phyloP scores from a whole-genome alignment of 805 yeast species.

The Sungouiella blattae region DNA sequence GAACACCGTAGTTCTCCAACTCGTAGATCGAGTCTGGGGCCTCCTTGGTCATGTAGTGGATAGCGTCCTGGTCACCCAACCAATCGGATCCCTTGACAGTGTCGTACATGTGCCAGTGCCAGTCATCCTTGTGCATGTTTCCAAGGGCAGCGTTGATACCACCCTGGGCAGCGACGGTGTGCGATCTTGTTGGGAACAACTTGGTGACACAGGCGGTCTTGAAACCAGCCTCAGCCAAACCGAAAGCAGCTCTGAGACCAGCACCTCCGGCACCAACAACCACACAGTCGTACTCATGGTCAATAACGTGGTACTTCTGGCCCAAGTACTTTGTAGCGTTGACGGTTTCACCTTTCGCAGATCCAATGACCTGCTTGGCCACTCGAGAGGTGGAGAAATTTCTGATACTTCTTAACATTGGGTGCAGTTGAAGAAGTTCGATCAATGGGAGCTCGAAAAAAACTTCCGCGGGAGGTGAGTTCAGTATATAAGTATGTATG shows the following conservation, averaged over 20 bases:
- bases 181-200: constrained; percentile 97
- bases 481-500: constrained; percentile 7
- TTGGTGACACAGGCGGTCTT: constrained; percentile 97
- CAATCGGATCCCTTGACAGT: constrained; percentile 99
- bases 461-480: constrained; percentile 1
- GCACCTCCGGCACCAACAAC: constrained; percentile 99
- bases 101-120: constrained; percentile 99
- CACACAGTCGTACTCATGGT: constrained; percentile 96
- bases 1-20: constrained; percentile 97
- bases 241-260: constrained; percentile 97
- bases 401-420: constrained; percentile 21
- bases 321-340: constrained; percentile 43
- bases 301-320: constrained; percentile 84
- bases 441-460: background rate
- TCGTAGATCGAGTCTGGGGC: constrained; percentile 95
- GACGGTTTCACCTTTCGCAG: constrained; percentile 35
- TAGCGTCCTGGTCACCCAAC: constrained; percentile 99
- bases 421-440: constrained; percentile 1
- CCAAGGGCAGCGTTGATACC: constrained; percentile 99
- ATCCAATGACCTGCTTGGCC: constrained; percentile 34
- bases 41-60: constrained; percentile 98
- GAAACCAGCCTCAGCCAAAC: constrained; percentile 93
- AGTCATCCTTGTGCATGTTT: constrained; percentile 96
- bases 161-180: constrained; percentile 99
- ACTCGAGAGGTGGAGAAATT: constrained; percentile 27